Percentiles rank a stretch among this genome's conserved stretches.
Evolutionary conservation across 2,329 filamentous ascomycete genomes (phyloP).

Genomic region (Trichoderma guizhouense): DNA sequence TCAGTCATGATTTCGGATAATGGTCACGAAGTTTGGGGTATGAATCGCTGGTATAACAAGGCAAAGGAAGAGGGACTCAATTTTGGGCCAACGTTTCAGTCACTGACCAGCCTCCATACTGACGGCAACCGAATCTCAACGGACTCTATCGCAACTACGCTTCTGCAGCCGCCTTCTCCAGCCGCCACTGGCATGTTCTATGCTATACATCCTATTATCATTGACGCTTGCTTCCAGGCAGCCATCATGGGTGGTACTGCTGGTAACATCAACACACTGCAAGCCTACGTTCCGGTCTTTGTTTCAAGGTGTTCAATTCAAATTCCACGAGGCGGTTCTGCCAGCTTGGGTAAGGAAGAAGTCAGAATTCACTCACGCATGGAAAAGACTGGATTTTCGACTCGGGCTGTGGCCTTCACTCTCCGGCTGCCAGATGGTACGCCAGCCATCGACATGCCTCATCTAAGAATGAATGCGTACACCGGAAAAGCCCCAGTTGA

Average conservation of each 20-base stretch:
- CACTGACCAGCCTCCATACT: background rate
- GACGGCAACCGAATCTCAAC: background rate
- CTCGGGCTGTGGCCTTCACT: background rate
- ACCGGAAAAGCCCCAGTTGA: slow-evolving; percentile 3
- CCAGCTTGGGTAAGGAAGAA: background rate
- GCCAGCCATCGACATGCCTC: background rate
- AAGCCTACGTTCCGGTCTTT: background rate
- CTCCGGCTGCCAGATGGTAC: slow-evolving; percentile 2
- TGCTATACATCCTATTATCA: slow-evolving; percentile 3
- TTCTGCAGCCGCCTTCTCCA: background rate
- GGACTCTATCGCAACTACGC: background rate
- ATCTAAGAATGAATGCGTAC: slow-evolving; percentile 4
- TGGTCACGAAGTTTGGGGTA: slow-evolving; percentile 2
- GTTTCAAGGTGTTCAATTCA: background rate
- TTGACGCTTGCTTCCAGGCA: slow-evolving; percentile 6
- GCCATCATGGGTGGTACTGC: slow-evolving; percentile 8
- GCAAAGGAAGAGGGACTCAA: slow-evolving; percentile 9
- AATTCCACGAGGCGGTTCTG: background rate
- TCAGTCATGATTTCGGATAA: background rate
- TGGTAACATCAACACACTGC: background rate
- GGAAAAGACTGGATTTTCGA: slow-evolving; percentile 6
- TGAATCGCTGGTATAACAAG: slow-evolving; percentile 5
- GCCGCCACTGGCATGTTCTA: background rate
- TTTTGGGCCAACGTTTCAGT: slow-evolving; percentile 4
- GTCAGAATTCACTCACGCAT: slow-evolving; percentile 7